phyloP scores from a whole-genome alignment of 2,329 filamentous ascomycete species.

The Ramichloridium luteum region DNA sequence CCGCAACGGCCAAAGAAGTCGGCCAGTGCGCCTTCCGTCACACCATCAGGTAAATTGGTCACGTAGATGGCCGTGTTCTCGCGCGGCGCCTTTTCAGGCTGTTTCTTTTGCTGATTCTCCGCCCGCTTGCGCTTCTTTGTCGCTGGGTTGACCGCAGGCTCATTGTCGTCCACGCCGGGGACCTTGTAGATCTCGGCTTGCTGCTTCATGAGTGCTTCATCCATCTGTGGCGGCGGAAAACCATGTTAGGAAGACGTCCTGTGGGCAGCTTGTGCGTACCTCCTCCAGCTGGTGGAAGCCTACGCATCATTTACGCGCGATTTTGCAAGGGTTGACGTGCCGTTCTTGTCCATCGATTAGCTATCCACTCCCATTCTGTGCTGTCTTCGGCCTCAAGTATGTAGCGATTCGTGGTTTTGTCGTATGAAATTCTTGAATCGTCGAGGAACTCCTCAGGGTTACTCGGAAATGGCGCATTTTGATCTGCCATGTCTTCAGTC shows the following conservation, averaged over 20 bases:
- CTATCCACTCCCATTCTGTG: conserved; percentile 73
- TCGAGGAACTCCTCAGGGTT: conserved; percentile 57
- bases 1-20: conserved; percentile 79
- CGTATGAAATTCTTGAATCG: conserved; percentile 77
- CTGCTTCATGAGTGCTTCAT: conserved; percentile 47
- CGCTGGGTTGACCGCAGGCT: conserved; percentile 18
- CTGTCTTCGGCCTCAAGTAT: conserved; percentile 76
- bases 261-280: conserved; percentile 4
- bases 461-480: conserved; percentile 33
- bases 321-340: conserved; percentile 26
- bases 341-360: conserved; percentile 62
- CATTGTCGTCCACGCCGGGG: conserved; percentile 46
- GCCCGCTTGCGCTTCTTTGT: conserved; percentile 32
- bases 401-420: conserved; percentile 62
- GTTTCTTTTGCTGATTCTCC: conserved; percentile 34
- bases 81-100: conserved; percentile 28
- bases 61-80: conserved; percentile 89
- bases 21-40: conserved; percentile 66
- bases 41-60: conserved; percentile 71
- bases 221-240: conserved; percentile 33
- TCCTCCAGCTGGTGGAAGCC: conserved; percentile 4
- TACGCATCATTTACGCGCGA: conserved; percentile 1
- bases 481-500: conserved; percentile 10
- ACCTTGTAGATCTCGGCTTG: conserved; percentile 51
- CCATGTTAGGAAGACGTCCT: conserved; percentile 21